These are phyloP conservation scores for Fusarium subglutinans DNA, from an alignment of 2,329 filamentous ascomycete genomes.

Conservation along the genomic window DNA sequence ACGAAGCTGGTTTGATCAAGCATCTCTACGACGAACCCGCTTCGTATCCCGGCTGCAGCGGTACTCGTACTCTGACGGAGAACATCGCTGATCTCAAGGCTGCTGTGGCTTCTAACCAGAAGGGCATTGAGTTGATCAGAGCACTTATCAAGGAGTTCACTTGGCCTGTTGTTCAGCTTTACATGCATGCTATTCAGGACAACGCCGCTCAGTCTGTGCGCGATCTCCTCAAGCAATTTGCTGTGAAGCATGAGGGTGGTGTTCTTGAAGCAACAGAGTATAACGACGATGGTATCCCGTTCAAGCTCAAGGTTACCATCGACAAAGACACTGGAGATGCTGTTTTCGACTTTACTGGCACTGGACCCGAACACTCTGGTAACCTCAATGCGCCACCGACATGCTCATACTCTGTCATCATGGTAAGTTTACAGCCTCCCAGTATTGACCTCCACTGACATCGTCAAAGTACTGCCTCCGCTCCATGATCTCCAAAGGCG, in stretches of 20 bases:
- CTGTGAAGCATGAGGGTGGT: slow-evolving; percentile 72
- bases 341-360: slow-evolving; percentile 62
- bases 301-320: slow-evolving; percentile 78
- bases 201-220: slow-evolving; percentile 83
- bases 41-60: slow-evolving; percentile 55
- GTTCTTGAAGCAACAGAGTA: slow-evolving; percentile 80
- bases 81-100: slow-evolving; percentile 90
- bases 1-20: slow-evolving; percentile 64
- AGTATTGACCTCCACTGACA: background rate
- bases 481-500: slow-evolving; percentile 44
- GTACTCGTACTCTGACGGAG: slow-evolving; percentile 76
- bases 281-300: slow-evolving; percentile 87
- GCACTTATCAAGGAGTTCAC: slow-evolving; percentile 81
- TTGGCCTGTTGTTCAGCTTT: slow-evolving; percentile 80
- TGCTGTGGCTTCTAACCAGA: slow-evolving; percentile 85
- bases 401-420: slow-evolving; percentile 45
- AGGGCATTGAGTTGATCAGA: slow-evolving; percentile 81
- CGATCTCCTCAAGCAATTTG: slow-evolving; percentile 76
- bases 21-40: slow-evolving; percentile 58
- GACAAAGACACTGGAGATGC: slow-evolving; percentile 78
- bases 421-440: slow-evolving; percentile 18
- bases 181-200: slow-evolving; percentile 84
- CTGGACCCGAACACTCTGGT: slow-evolving; percentile 44
- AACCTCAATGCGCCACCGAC: slow-evolving; percentile 45
- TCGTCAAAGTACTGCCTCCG: slow-evolving; percentile 42